These are phyloP conservation scores for Barnettozyma botsteinii DNA, from an alignment of 805 yeast genomes.

Conservation along the genomic window DNA sequence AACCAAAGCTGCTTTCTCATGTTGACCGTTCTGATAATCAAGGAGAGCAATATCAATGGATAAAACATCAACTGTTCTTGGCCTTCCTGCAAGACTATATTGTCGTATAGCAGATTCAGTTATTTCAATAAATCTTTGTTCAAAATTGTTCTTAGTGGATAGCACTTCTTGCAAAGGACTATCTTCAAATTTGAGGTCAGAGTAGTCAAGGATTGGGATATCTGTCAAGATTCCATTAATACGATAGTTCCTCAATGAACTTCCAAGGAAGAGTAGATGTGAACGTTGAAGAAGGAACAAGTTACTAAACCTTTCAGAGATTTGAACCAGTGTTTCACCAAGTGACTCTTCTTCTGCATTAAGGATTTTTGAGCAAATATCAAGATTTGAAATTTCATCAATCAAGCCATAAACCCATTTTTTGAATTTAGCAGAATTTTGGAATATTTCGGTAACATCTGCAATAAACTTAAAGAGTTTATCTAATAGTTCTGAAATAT, in stretches of 20 bases:
- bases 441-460: conserved; percentile 29
- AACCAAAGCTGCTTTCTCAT: conserved; percentile 54
- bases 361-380: conserved; percentile 13
- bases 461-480: conserved; percentile 31
- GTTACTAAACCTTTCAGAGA: conserved; percentile 42
- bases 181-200: conserved; percentile 4
- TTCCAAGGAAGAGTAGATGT: conserved; percentile 33
- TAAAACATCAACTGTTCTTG: conserved; percentile 64
- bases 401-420: conserved; percentile 39
- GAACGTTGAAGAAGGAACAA: conserved; percentile 43
- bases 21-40: conserved; percentile 52
- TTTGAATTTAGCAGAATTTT: conserved; percentile 24
- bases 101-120: conserved; percentile 54
- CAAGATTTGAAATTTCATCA: conserved; percentile 34
- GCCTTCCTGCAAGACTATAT: conserved; percentile 46
- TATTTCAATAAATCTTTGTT: conserved; percentile 38
- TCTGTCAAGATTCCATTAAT: conserved; percentile 29
- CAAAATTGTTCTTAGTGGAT: conserved; percentile 30
- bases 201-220: not conserved
- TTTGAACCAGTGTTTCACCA: conserved; percentile 21
- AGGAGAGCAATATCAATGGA: conserved; percentile 75
- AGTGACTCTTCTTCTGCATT: conserved; percentile 19
- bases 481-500: conserved; percentile 35
- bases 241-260: conserved; percentile 21
- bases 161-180: conserved; percentile 23